phyloP scores from a whole-genome alignment of 2,329 filamentous ascomycete species.

The Thelonectria rubi region DNA sequence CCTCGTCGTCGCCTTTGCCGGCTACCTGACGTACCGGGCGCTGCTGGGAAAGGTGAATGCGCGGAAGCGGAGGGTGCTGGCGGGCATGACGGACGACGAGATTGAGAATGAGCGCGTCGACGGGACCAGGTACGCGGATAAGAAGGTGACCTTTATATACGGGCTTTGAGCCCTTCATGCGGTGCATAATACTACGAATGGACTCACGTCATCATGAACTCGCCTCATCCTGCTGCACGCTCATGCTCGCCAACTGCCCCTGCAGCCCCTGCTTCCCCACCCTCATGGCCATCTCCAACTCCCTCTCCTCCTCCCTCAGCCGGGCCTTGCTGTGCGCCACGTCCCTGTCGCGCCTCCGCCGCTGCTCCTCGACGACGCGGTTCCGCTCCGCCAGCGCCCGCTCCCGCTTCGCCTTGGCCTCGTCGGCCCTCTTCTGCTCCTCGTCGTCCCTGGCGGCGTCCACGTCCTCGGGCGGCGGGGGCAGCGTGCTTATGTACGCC shows the following conservation, averaged over 20 bases:
- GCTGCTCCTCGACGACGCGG: constrained; percentile 69
- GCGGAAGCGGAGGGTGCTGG: constrained; percentile 30
- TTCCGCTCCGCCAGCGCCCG: constrained; percentile 74
- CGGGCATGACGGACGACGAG: constrained; percentile 35
- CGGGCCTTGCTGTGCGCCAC: constrained; percentile 68
- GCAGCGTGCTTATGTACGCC: constrained; percentile 71
- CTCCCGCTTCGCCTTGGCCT: constrained; percentile 68
- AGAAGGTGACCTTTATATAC: constrained; percentile 43
- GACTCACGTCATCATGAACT: constrained; percentile 28
- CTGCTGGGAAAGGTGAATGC: constrained; percentile 34
- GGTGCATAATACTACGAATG: constrained; percentile 18
- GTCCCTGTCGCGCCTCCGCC: constrained; percentile 65
- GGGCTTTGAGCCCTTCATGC: constrained; percentile 28
- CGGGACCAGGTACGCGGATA: constrained; percentile 40
- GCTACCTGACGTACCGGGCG: constrained; percentile 38
- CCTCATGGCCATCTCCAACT: constrained; percentile 74
- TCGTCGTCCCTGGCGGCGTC: constrained; percentile 59
- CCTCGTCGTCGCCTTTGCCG: constrained; percentile 33
- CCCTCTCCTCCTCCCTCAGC: constrained; percentile 72
- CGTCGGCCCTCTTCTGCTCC: constrained; percentile 56
- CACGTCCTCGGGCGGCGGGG: constrained; percentile 61
- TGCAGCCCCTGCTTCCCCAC: constrained; percentile 73
- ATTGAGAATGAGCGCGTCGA: constrained; percentile 40
- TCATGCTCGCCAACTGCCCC: constrained; percentile 61
- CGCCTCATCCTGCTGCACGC: constrained; percentile 39